Evolutionary conservation across 345 rosid species (phyloP), one percentile per base, ranked within the genome.

Genomic region (rapeseed (Brassica napus)): DNA sequence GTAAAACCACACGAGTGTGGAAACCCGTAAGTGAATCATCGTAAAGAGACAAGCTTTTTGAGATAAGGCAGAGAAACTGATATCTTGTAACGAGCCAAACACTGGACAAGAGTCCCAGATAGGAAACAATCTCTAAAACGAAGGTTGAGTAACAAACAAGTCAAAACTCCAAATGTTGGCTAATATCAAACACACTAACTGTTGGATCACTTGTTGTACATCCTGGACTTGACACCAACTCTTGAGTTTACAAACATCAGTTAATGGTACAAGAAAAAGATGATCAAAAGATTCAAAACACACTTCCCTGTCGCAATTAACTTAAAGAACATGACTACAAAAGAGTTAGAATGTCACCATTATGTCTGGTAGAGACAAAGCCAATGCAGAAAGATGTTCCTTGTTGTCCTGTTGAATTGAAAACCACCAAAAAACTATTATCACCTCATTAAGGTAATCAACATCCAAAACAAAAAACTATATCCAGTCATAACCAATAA

Each of bases 301-400:
- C 47, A 14, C 31, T 70, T 55, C 72, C 57, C 72, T 65, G 12
- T 21, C 35, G 42, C 60, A 12, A 37, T 8, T 42, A 66, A 21
- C 63, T 79, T 58, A 21, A 57, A 47, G 32, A 71, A 72, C 47
- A 58, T 67, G 69, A 77, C 14, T 18, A 65, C 21, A 60, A 54
- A 62, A 62, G 81, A 55, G 11, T 32, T 66, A 75, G 67, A 72
- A 72, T 64, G 83, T 57, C 91, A 94, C 97, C 82, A 88, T 86
- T 77, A 92, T 94, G 78, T 88, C 97, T 6, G 93, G 86, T 79
- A 94, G 83, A 60, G 97, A 89, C n/a, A 88, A 71, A 75, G 93
- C 98, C 81, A 94, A 71, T 4, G 98, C 97, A 60, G 89, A 89
- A 68, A 94, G 94, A 86, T 92, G 97, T 88, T 91, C 97, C 85